A percentile compares a stretch with the other conserved stretches of the same genome.
Evolutionary conservation across 2,329 filamentous ascomycete species (phyloP).

Genomic region (Fusarium fujikuroi): DNA sequence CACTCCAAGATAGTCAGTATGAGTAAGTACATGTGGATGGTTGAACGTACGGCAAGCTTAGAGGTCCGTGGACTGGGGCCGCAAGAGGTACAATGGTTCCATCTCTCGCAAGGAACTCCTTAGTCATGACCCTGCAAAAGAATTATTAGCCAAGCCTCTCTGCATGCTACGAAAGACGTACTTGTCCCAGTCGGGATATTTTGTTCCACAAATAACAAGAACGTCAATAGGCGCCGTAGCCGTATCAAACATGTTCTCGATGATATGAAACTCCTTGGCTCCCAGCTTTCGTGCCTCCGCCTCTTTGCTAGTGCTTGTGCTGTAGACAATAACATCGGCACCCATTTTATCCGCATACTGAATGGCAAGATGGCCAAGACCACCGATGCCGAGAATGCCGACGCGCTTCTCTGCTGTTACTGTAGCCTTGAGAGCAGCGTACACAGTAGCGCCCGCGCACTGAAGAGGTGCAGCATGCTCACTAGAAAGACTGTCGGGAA

Average conservation of each 20-base stretch:
- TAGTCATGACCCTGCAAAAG: neutral
- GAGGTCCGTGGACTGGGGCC: neutral
- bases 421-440: conserved; percentile 10
- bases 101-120: conserved; percentile 7
- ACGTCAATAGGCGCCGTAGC: conserved; percentile 2
- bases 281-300: neutral
- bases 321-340: neutral
- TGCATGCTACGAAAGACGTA: rapidly evolving
- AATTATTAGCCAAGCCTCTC: rapidly evolving
- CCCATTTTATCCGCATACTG: conserved; percentile 16
- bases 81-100: neutral
- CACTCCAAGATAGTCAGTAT: neutral
- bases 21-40: rapidly evolving
- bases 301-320: conserved; percentile 13
- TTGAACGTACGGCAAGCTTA: neutral
- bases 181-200: conserved; percentile 40
- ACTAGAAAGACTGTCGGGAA: neutral
- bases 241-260: neutral
- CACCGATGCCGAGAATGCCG: conserved; percentile 8
- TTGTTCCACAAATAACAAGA: conserved; percentile 12
- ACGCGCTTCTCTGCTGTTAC: neutral
- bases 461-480: conserved; percentile 17
- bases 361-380: conserved; percentile 4
- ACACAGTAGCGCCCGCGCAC: conserved; percentile 6
- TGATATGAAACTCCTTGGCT: conserved; percentile 2